Base-by-base conservation (phyloP, 176 grass and related monocot genomes). In the Oryza australiensis region DNA sequence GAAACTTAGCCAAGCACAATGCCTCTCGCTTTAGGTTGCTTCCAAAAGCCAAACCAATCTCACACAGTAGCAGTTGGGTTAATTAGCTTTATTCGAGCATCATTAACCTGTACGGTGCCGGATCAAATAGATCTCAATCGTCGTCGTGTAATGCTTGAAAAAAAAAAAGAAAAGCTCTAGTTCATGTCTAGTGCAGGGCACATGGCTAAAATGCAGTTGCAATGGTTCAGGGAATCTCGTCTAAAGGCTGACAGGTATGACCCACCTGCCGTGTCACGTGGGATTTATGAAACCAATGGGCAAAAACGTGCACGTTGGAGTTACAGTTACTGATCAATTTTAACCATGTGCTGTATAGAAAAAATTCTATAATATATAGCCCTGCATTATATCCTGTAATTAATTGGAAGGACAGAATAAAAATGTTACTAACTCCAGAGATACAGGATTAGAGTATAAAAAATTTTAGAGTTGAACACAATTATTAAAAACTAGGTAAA, bases 11-110 rank as follows among this genome's bases (percentile, higher is more conserved):
- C 3, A n/a, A 64, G 32, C 30, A 32, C 55, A 73, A 71, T 34
- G 68, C 75, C 51, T 55, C 51, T 55, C 51, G 16, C 51, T 79
- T 84, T 83, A 29, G 55, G 55, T 32, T 89, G 77, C 82, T 30
- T 89, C 71, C 82, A 53, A 89, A 89, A 89, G 71, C 23, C 40
- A 68, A 71, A 12, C 71, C 87, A 81, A 48, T 23, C 18, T 55
- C 27, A 34, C 24, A 1, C 64, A 57, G 8, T 60, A 66, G 60
- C 9, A 63, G 43, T 46, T 24, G 63, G 33, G 38, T 40, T 40
- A 40, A 40, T 33, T 68, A 55, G 51, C 51, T 22, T 72, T 89
- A 32, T 76, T 76, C 24, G 12, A 20, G 27, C 73, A 71, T 72
- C 42, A 22, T 66, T 46, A 65, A 62, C 53, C n/a, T 65, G 41